Evolutionary conservation across 2,329 filamentous ascomycete species (phyloP).

Genomic region (Penicillium italicum): DNA sequence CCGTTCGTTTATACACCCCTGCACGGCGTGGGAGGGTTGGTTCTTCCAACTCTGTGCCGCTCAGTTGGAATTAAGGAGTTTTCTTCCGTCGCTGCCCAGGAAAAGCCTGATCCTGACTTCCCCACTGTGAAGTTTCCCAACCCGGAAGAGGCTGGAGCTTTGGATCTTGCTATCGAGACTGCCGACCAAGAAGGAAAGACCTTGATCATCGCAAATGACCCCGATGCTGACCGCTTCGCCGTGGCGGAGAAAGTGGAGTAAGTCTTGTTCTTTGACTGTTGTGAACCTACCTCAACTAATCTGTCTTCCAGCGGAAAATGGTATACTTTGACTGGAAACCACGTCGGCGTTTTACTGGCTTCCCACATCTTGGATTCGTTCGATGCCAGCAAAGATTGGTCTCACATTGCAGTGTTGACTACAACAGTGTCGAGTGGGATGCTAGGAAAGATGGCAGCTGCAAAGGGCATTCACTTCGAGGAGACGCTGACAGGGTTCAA

Average conservation of each 20-base stretch:
- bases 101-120: constrained; percentile 60
- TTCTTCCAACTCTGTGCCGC: constrained; percentile 34
- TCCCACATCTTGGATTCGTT: constrained; percentile 53
- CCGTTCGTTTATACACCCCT: constrained; percentile 45
- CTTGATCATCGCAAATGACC: constrained; percentile 61
- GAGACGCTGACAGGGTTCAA: constrained; percentile 66
- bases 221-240: constrained; percentile 63
- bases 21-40: constrained; percentile 39
- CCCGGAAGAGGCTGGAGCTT: constrained; percentile 61
- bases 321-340: constrained; percentile 63
- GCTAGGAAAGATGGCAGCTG: constrained; percentile 54
- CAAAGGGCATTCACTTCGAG: constrained; percentile 55
- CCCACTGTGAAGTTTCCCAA: constrained; percentile 64
- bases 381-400: constrained; percentile 31
- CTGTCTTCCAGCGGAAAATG: constrained; percentile 45
- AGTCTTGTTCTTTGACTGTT: constrained; percentile 5
- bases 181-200: constrained; percentile 49
- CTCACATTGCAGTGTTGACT: constrained; percentile 55
- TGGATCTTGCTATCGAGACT: constrained; percentile 56
- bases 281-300: constrained; percentile 1
- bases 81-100: constrained; percentile 44
- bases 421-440: constrained; percentile 63
- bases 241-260: constrained; percentile 55
- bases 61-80: constrained; percentile 35
- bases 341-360: constrained; percentile 59